Evolutionary conservation across 2,329 filamentous ascomycete genomes (phyloP).

Genomic region (Leptographium radiaticola): DNA sequence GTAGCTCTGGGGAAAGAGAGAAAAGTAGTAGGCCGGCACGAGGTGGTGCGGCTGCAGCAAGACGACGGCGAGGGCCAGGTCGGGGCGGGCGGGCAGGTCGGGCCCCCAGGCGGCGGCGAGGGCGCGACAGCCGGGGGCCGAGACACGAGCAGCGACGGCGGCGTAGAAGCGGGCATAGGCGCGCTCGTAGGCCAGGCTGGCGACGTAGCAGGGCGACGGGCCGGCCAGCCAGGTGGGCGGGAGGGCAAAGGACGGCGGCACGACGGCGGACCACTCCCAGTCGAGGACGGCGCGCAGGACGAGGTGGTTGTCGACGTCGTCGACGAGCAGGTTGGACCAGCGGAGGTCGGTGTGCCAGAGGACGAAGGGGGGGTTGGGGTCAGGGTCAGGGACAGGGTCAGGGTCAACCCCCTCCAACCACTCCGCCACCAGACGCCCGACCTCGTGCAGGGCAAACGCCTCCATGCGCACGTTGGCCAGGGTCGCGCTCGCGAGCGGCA

Average conservation of each 20-base stretch:
- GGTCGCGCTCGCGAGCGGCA: constrained; percentile 3
- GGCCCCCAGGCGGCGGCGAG: background rate
- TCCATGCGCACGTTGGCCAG: constrained; percentile 3
- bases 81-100: background rate
- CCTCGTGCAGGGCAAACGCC: constrained; percentile 6
- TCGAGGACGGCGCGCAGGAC: constrained; percentile 15
- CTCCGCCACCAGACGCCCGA: constrained; percentile 10
- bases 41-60: constrained; percentile 2
- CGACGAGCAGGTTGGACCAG: constrained; percentile 15
- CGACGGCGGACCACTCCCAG: constrained; percentile 15
- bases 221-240: constrained; percentile 12
- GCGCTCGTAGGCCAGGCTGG: background rate
- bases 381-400: background rate
- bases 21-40: constrained; percentile 2
- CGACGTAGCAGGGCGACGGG: background rate
- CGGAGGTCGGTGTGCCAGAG: constrained; percentile 14
- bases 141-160: background rate
- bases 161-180: background rate
- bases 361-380: constrained; percentile 12
- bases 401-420: background rate
- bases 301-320: too few relatives aligned
- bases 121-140: background rate
- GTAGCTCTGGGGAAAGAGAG: background rate
- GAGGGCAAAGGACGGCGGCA: constrained; percentile 6
- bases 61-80: background rate